phyloP scores from a whole-genome alignment of 1,284 basidiomycete genomes.

The Fistulinella cinereoalba region DNA sequence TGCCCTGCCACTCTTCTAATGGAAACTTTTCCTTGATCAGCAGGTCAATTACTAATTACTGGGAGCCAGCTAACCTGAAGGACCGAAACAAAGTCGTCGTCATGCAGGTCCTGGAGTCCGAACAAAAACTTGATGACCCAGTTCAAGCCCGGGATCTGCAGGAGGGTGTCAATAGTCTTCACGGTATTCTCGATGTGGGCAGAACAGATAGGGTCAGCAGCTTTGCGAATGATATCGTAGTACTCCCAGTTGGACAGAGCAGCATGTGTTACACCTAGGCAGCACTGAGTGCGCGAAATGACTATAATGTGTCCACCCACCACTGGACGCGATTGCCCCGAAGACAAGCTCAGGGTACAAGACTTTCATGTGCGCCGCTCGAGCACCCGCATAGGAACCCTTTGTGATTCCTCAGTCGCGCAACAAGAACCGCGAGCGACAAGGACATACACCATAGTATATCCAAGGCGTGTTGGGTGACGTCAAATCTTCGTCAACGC shows the following conservation, averaged over 20 bases:
- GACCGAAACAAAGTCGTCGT: conserved; percentile 77
- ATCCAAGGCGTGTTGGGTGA: conserved; percentile 82
- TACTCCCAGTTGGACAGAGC: conserved; percentile 78
- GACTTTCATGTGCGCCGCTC: conserved; percentile 89
- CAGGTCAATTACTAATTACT: neutral
- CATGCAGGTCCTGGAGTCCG: conserved; percentile 66
- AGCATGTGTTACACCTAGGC: conserved; percentile 69
- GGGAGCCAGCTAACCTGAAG: conserved; percentile 45
- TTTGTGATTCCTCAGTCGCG: conserved; percentile 26
- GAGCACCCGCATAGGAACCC: conserved; percentile 91
- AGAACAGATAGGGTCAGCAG: conserved; percentile 73
- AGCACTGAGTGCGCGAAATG: neutral
- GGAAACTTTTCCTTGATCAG: conserved; percentile 34
- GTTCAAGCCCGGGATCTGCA: conserved; percentile 46
- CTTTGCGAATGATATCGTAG: conserved; percentile 80
- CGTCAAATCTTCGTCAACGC: conserved; percentile 68
- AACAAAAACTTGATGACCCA: conserved; percentile 66
- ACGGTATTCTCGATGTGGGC: conserved; percentile 66
- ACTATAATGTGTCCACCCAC: conserved; percentile 38
- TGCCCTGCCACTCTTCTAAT: conserved; percentile 56
- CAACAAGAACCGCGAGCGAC: neutral
- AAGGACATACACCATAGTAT: conserved; percentile 79
- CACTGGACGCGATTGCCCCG: conserved; percentile 89
- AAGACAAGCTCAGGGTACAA: conserved; percentile 87
- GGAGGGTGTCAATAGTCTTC: conserved; percentile 58